Base-by-base conservation (phyloP, 257 asterid genomes). In the Thymus mandschuricus region DNA sequence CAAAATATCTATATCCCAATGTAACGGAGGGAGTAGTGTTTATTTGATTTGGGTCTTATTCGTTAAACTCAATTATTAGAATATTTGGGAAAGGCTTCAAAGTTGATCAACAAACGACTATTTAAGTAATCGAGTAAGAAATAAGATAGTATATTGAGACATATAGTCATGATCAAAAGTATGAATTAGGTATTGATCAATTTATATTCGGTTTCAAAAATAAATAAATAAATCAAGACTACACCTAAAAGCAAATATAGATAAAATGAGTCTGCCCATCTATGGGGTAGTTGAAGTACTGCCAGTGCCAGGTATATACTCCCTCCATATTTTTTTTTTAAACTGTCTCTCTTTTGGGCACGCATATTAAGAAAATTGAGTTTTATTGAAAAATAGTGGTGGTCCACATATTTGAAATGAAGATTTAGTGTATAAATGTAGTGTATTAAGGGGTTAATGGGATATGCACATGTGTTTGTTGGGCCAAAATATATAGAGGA, bases 71-170 rank as follows among this genome's bases (percentile, higher is more conserved):
- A 60, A 60, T 60, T 60, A 60, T 60, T 61, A 41, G n/a, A 41
- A 33, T 31, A 31, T 33, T 10, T 10, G 11, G 44, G 3, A 59
- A 21, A 15, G 43, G 38, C 3, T 62, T 9, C 3, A 34, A 43
- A 62, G 51, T 59, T 40, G 67, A 21, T 61, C 35, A 61, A 61
- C 52, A 3, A 62, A 40, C 34, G 35, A 2, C 60, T 3, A 57
- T 5, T 57, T 31, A 4, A 57, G 43, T 57, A 57, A 57, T 57
- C 43, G 63, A 31, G 21, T 30, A 57, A 40, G 63, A 10, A 57
- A 57, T 30, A 27, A 52, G 59, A 57, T 56, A 30, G 7, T 28
- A 57, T 10, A 15, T 57, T 57, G 41, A 54, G 2, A 28, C 5
- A 54, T 54, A 54, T 54, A 35, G 60, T 27, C 34, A 54, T 54